phyloP scores from a whole-genome alignment of 306 rosid genomes.

The Chamaecrista fasciculata region DNA sequence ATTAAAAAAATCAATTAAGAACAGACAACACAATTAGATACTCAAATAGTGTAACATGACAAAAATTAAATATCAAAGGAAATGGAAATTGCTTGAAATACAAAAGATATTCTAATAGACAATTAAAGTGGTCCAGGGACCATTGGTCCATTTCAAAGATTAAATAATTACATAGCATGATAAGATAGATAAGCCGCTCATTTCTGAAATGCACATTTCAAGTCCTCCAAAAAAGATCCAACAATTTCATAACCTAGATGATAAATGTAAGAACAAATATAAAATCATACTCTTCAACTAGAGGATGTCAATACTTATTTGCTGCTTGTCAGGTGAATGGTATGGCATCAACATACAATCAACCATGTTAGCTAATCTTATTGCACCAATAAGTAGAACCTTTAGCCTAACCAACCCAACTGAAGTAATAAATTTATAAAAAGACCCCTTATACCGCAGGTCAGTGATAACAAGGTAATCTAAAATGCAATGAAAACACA shows the following conservation, averaged over 20 bases:
- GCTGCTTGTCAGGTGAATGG: background rate
- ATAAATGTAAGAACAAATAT: background rate
- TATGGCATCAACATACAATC: background rate
- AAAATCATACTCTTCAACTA: background rate
- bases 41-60: background rate
- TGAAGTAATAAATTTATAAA: background rate
- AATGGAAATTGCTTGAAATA: background rate
- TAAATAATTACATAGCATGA: background rate
- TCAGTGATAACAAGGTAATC: background rate
- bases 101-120: background rate
- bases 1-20: background rate
- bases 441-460: background rate
- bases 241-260: background rate
- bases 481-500: background rate
- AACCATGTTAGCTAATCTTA: background rate
- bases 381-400: conserved; percentile 2
- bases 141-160: background rate
- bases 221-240: too few species aligned
- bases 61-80: background rate
- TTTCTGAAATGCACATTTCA: background rate
- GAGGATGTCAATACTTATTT: background rate
- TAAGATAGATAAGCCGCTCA: background rate
- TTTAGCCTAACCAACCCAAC: background rate
- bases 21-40: background rate
- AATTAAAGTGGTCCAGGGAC: background rate